Conservation (phyloP, 371 early-diverging fungal genomes). For the Ordospora pajunii region DNA sequence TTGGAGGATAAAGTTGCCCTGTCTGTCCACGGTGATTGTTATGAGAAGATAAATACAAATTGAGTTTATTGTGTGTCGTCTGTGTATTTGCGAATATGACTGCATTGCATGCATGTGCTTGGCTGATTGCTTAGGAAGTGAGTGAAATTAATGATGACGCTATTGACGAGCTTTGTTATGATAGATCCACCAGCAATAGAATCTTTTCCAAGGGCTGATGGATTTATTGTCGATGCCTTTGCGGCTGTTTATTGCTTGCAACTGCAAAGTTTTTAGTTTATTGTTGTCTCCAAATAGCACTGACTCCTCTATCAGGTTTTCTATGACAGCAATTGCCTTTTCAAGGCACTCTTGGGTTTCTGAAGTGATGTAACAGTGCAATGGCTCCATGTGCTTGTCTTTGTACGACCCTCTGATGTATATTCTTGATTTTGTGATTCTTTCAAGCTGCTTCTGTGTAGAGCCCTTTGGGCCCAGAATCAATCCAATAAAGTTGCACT, state of each 20-base stretch:
- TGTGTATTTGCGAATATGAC: too few relatives aligned
- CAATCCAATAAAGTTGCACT: slow-evolving; percentile 87
- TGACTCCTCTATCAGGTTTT: slow-evolving; percentile 74
- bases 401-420: slow-evolving; percentile 89
- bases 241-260: neutral
- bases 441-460: slow-evolving; percentile 79
- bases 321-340: slow-evolving; percentile 71
- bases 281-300: neutral
- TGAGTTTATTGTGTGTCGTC: too few relatives aligned
- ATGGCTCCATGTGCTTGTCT: slow-evolving; percentile 77
- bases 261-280: neutral
- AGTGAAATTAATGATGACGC: neutral
- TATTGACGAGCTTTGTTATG: neutral
- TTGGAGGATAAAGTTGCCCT: slow-evolving; percentile 30
- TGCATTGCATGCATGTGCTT: too few relatives aligned
- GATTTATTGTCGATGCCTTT: neutral
- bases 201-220: slow-evolving; percentile 14
- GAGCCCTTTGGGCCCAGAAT: slow-evolving; percentile 88
- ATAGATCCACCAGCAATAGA: slow-evolving; percentile 22
- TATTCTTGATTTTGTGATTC: slow-evolving; percentile 80
- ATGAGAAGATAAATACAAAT: slow-evolving; percentile 17
- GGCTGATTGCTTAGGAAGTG: neutral
- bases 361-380: slow-evolving; percentile 78
- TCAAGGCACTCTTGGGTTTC: slow-evolving; percentile 75
- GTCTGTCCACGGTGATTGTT: neutral